Base-by-base conservation (phyloP, 768 basidiomycete species). In the Leccinum imitatum region DNA sequence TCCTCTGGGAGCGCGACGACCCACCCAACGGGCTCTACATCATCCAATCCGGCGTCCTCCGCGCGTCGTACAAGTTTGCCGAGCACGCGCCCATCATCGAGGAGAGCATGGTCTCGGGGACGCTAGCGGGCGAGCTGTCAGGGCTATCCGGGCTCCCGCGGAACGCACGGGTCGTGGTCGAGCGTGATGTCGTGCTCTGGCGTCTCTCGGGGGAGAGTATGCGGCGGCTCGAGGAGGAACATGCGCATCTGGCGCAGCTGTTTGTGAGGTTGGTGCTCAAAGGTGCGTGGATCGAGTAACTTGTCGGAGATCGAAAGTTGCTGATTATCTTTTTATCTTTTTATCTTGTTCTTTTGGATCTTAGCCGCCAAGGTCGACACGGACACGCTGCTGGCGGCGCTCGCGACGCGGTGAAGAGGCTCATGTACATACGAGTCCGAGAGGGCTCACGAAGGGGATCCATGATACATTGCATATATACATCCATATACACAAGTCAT, bases 51-150 rank as follows among this genome's bases (percentile, higher is more conserved):
- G 96, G 96, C 8, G 84, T 93, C 33, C 79, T 99, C 33, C 80
- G 91, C 10, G 96, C 95, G 0, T 82, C 82, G 19, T 98, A 98
- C 74, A 73, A 78, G 50, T 95, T 94, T 69, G 85, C 85, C 3
- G 85, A 85, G 53, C 84, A 90, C 63, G 76, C 83, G 6, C 82
- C 83, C 25, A 71, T 75, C 6, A 85, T 93, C 53, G 88, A 91
- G 67, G 94, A 96, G 75, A 91, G 90, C 2, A 96, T 96, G 94
- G 92, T 95, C 0, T 86, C 93, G 4, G 95, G 95, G 3, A 93
- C 94, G 0, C 77, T 98, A 3, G 93, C 95, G 10, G 96, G 96
- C 0, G 96, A 98, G 74, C 73, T 99, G 55, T 88, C 92, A 0
- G 91, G 90, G 39, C 76, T 99, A 13, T 87, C 94, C 9, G 86